A percentile compares a stretch with the other conserved stretches of the same genome.
Conservation (phyloP, 1,284 basidiomycete genomes). For the Trametes hirsuta region DNA sequence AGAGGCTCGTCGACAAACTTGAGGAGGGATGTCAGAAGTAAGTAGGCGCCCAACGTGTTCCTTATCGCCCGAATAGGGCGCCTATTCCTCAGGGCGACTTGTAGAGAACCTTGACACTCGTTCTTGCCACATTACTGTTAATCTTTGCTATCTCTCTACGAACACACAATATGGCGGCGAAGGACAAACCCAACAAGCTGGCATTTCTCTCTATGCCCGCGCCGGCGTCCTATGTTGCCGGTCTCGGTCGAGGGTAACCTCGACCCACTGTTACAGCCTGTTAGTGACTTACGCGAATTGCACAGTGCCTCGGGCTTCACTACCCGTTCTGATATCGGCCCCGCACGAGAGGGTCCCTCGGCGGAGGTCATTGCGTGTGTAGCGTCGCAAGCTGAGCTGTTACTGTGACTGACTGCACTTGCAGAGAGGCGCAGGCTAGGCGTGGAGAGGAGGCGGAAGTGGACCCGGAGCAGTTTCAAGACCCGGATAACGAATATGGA, state of each 20-base stretch:
- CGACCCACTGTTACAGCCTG: neutral
- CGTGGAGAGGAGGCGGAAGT: conserved; percentile 87
- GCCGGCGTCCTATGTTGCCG: conserved; percentile 93
- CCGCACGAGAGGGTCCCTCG: conserved; percentile 91
- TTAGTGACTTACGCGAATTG: conserved; percentile 9
- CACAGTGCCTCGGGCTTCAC: conserved; percentile 95
- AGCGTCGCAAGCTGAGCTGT: neutral
- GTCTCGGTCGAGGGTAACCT: conserved; percentile 90
- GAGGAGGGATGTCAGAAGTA: no score
- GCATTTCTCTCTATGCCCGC: conserved; percentile 87
- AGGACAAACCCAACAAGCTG: conserved; percentile 71
- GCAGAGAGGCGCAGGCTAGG: conserved; percentile 77
- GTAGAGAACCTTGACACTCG: no score
- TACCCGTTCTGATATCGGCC: conserved; percentile 98
- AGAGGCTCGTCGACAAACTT: no score
- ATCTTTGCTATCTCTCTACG: no score
- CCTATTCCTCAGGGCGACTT: no score
- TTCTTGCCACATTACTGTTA: no score
- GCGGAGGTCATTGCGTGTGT: conserved; percentile 86
- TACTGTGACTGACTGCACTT: conserved; percentile 4
- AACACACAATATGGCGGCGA: conserved; percentile 44
- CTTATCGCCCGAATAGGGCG: no score
- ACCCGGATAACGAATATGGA: conserved; percentile 97
- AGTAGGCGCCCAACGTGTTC: no score
- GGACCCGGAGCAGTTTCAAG: conserved; percentile 90